Evolutionary conservation across 345 rosid species (phyloP).

Genomic region (Gossypium longicalyx): DNA sequence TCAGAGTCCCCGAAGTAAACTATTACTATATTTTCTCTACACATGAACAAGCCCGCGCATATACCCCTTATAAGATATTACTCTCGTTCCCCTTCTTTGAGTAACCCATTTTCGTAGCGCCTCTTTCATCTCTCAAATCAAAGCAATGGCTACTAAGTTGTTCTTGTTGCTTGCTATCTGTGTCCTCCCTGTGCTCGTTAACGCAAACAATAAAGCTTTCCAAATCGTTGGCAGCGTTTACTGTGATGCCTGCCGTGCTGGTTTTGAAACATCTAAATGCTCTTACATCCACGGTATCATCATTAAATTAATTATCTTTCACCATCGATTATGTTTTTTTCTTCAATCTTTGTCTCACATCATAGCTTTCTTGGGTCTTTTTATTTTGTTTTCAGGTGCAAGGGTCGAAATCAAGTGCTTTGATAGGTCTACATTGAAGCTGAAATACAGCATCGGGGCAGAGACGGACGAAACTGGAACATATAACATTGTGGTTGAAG

Average conservation of each 20-base stretch:
- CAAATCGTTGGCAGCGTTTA: constrained; percentile 32
- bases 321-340: not conserved
- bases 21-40: no score
- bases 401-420: constrained; percentile 46
- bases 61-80: no score
- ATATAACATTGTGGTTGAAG: constrained; percentile 42
- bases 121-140: not conserved
- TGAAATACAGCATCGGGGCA: constrained; percentile 23
- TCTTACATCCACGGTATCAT: not conserved
- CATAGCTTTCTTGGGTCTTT: not conserved
- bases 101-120: not conserved
- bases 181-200: constrained; percentile 27
- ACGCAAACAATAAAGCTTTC: constrained; percentile 28
- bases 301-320: not conserved
- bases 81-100: not conserved
- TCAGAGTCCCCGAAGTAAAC: not conserved
- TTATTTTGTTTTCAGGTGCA: constrained; percentile 39
- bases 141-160: constrained; percentile 27
- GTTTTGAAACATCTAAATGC: constrained; percentile 7
- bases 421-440: constrained; percentile 32
- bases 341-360: not conserved
- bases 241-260: constrained; percentile 13
- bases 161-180: constrained; percentile 26
- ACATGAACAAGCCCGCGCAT: no score
- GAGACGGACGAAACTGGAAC: constrained; percentile 40